A percentile compares a stretch with the other conserved stretches of the same genome.
Conservation (phyloP, 179 eudicot genomes). For the Heliamphora pulchella region DNA sequence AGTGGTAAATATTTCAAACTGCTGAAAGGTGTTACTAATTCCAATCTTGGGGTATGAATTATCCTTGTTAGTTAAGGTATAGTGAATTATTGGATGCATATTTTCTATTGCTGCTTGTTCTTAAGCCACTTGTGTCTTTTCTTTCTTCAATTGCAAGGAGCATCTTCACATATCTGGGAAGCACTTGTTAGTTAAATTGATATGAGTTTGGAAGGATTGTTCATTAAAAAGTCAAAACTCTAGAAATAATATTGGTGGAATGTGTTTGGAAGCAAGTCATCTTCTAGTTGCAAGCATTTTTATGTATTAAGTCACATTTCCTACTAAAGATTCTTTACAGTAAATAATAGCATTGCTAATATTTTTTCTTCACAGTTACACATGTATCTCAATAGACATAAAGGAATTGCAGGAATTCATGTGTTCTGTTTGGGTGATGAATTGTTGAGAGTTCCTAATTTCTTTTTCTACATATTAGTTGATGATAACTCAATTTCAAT, state of each 20-base stretch:
- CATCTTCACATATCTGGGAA: neutral
- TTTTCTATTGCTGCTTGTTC: neutral
- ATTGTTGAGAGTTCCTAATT: neutral
- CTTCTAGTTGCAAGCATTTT: neutral
- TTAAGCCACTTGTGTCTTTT: neutral
- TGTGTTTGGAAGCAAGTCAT: neutral
- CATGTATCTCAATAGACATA: neutral
- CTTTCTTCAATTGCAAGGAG: neutral
- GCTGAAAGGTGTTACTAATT: neutral
- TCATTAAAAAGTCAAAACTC: neutral
- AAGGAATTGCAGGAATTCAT: neutral
- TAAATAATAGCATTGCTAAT: neutral
- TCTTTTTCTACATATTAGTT: too few species aligned
- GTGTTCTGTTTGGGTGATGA: constrained; percentile 1
- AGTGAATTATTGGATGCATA: constrained; percentile 3
- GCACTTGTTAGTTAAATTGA: neutral
- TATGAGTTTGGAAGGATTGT: neutral
- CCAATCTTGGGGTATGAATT: neutral
- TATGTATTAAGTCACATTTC: neutral
- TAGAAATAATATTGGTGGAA: too few species aligned
- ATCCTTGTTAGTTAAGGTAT: neutral
- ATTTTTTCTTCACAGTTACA: neutral
- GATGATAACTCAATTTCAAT: neutral
- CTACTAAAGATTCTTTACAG: neutral
- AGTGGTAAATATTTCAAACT: constrained; percentile 8